Conservation (phyloP, 2,329 filamentous ascomycete species). For the Aspergillus fischeri region DNA sequence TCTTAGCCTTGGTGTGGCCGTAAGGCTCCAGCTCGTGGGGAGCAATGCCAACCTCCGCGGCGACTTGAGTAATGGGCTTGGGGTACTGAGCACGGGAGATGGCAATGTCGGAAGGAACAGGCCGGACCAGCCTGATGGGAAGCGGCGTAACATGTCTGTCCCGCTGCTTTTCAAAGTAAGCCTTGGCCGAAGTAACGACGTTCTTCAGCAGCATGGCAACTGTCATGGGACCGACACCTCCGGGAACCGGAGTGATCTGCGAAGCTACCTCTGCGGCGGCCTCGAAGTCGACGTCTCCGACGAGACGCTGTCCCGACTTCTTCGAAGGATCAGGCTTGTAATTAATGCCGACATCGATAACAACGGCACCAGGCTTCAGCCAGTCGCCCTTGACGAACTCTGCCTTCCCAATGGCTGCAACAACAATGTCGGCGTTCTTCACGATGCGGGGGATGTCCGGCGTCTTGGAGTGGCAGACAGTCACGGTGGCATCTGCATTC, state of each 20-base stretch:
- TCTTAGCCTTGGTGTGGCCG: slow-evolving; percentile 92
- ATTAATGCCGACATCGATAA: slow-evolving; percentile 97
- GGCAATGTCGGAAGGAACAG: slow-evolving; percentile 93
- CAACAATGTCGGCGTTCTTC: slow-evolving; percentile 80
- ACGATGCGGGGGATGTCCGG: slow-evolving; percentile 67
- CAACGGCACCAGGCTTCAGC: slow-evolving; percentile 90
- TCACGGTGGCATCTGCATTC: slow-evolving; percentile 94
- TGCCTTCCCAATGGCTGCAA: slow-evolving; percentile 85
- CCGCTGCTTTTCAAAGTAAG: slow-evolving; percentile 79
- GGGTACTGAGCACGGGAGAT: slow-evolving; percentile 85
- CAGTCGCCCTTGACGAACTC: slow-evolving; percentile 91
- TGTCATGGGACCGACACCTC: slow-evolving; percentile 97
- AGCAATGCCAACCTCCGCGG: slow-evolving; percentile 81
- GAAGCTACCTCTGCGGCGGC: slow-evolving; percentile 81
- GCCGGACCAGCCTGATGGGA: slow-evolving; percentile 71
- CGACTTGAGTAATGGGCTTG: slow-evolving; percentile 84
- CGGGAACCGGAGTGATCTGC: slow-evolving; percentile 90
- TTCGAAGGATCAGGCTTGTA: slow-evolving; percentile 83
- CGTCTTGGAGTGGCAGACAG: slow-evolving; percentile 90
- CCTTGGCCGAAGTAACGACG: slow-evolving; percentile 78
- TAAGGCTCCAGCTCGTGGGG: slow-evolving; percentile 90
- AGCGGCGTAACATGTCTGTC: slow-evolving; percentile 73
- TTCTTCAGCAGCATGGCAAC: slow-evolving; percentile 98
- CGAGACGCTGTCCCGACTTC: slow-evolving; percentile 87
- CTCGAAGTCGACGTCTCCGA: slow-evolving; percentile 92